Evolutionary conservation across 176 grass and related monocot genomes (phyloP), one percentile per base, ranked within the genome.

Genomic region (Otatea glauca): DNA sequence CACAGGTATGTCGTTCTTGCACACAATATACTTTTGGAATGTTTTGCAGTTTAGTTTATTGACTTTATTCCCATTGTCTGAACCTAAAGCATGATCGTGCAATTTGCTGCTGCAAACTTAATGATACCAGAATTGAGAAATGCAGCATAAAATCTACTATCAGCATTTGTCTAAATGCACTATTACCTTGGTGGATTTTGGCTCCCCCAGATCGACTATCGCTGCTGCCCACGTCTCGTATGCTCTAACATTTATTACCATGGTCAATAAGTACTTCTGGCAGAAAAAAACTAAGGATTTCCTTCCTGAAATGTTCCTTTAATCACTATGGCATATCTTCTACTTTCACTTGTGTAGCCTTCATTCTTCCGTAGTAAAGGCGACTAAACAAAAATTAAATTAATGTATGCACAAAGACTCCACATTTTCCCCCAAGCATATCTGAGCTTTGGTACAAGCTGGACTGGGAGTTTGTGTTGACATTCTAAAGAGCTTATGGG

Each of bases 1-100:
- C 85, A 92, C 91, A 99, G 93, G 96, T 98, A 79, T 90, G 74
- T 70, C 70, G 50, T 80, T 48, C 25, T 76, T 70, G 61, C 49
- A 9, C 16, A 35, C 58, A 55, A 63, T 47, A 56, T 47, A 44
- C 8, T 18, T 55, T 89, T 86, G 54, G 20, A 74, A 77, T 29
- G 45, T 27, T 71, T 69, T 72, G 39, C 62, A 67, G 38, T 70
- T 75, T 67, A 67, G 39, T 73, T 72, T 78, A 47, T 72, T 65
- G 55, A 20, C 16, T 35, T 72, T 75, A 16, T 81, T 65, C 21
- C 38, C 53, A 61, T 43, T 23, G 17, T 47, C 13, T 70, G 59
- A 51, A 70, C 45, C 68, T 65, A 89, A 70, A 72, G n/a, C 70
- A 84, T 81, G n/a, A 17, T 53, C 29, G 61, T 47, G 35, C 18